Evolutionary conservation across 108 stramenopile species (phyloP), one percentile per base, ranked within the genome.

Genomic region (Epipyxis sp.): DNA sequence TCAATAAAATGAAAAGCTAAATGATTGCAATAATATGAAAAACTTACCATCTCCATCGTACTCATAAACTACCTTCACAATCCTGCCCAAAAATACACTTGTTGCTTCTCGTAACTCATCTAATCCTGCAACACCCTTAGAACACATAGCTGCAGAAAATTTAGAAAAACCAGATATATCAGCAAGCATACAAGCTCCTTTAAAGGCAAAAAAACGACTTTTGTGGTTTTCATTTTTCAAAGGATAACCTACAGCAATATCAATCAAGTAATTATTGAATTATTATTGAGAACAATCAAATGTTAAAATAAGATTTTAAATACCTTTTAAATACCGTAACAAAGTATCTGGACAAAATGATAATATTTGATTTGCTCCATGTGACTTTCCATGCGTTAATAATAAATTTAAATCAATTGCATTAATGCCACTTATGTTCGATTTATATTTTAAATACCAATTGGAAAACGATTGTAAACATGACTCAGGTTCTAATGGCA

Each of bases 81-180:
- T 3, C 6, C 6, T 10, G 6, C 71, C 50, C 3, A 74, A 32
- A 39, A 54, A 74, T 6, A 27, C 50, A 74, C 34, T 74, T 34
- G 50, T 57, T 6, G 71, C 50, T 46, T 74, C 46, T 27, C 71
- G 71, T 6, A 74, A 39, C 3, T 57, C 50, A 74, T 74, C 71
- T 34, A 74, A 54, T 46, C 71, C 71, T 35, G 10, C 20, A 3
- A 74, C 71, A 34, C 71, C 71, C 43, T 37, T 27, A 43, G 40
- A 29, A 54, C 71, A 46, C 50, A 74, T 54, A 10, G 44, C 71
- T 6, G 10, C 71, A 3, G 71, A 74, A 46, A 74, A 57, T 39
- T 74, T 74, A 32, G 71, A 54, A 57, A 74, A 74, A 6, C 71
- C 71, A 57, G 71, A 74, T 10, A 74, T 74, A 74, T 74, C 71